These are phyloP conservation scores for Chiua virens DNA, from an alignment of 768 basidiomycete genomes.

Conservation along the genomic window DNA sequence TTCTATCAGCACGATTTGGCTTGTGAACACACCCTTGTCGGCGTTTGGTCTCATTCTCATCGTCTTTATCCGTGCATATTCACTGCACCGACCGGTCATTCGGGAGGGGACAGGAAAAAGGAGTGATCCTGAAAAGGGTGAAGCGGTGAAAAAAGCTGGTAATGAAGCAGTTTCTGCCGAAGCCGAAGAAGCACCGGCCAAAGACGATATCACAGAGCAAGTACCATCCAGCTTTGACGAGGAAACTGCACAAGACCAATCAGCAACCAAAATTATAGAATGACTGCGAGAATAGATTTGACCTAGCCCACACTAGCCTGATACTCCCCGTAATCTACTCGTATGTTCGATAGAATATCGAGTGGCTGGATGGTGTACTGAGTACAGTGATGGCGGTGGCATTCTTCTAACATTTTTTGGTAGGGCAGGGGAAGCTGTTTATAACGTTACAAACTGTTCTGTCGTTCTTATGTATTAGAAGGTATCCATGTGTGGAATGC, in stretches of 20 bases:
- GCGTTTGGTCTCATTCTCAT: conserved; percentile 32
- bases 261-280: neutral
- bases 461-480: too few species aligned
- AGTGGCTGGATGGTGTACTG: too few species aligned
- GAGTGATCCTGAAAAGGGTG: conserved; percentile 34
- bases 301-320: too few species aligned
- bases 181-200: neutral
- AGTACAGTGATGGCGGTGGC: too few species aligned
- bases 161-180: neutral
- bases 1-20: conserved; percentile 40
- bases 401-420: too few species aligned
- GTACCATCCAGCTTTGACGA: neutral
- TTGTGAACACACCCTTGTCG: conserved; percentile 35
- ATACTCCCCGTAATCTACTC: too few species aligned
- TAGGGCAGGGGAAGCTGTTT: too few species aligned
- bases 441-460: too few species aligned
- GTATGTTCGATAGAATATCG: too few species aligned
- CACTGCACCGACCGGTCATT: conserved; percentile 31
- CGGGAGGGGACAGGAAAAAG: conserved; percentile 7
- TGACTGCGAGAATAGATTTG: neutral
- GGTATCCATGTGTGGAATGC: too few species aligned
- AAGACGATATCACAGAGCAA: conserved; percentile 1
- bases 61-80: conserved; percentile 36
- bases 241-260: neutral
- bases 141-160: too few species aligned